Evolutionary conservation across 1,139 yeast genomes (phyloP), one percentile per base, ranked within the genome.

Genomic region (Scheffersomyces parashehatae): DNA sequence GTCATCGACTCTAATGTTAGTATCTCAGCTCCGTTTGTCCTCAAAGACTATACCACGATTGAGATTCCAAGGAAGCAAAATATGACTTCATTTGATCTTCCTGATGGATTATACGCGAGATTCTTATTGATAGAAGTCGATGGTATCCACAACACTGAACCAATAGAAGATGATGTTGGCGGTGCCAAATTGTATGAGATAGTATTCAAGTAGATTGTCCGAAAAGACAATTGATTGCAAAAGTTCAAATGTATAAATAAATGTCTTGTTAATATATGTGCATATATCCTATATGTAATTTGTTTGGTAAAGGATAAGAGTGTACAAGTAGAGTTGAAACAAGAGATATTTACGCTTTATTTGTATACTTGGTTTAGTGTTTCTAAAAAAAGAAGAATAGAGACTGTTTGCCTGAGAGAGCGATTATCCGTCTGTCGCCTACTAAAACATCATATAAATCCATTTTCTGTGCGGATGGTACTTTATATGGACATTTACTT

Each of bases 141-240:
- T 28, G 88, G 82, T 2, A 64, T 73, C 14, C 79, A 69, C 40
- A 66, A 70, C 43, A 45, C 51, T 7, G 64, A 56, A 38, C 69
- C 71, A 14, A 56, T 64, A 6, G 78, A 70, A 32, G 63, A 48
- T 5, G 55, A 52, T 35, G 46, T 48, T 11, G 69, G 69, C 16
- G 89, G 89, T 3, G 86, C 83, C 1, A 81, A 83, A 12, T 52
- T 83, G 30, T 74, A 73, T 39, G 88, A 82, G 52, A 65, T 82
- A 41, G 77, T 70, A 28, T 59, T 82, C 32, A 68, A 50, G 35
- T 51, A 33, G 24, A 31, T 11, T 24, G 11, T 4, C 37, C 6
- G 11, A 28, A 35, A 8, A 20, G n/a, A 4, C 6, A 10, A 14
- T 35, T 14, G 10, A 26, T 9, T 26, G 13, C 16, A 20, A 15